Conservation (phyloP, 1,139 yeast species). For the Blastobotrys buckinghamii region DNA sequence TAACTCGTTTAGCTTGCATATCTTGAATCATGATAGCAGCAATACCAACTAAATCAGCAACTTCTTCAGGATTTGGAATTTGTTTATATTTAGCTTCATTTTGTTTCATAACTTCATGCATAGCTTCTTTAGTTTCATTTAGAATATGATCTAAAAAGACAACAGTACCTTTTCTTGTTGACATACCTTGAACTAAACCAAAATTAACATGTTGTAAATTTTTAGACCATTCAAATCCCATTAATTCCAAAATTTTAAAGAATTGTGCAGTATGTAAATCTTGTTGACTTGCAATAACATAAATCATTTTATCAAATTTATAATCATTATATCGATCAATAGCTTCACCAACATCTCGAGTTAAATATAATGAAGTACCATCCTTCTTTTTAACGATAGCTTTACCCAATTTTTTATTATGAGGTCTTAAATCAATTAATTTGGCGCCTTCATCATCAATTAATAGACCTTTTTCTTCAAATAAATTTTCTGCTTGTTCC, state of each 20-base stretch:
- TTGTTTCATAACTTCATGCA: conserved; percentile 97
- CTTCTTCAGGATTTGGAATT: conserved; percentile 89
- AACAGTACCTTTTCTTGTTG: conserved; percentile 97
- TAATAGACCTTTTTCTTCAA: conserved; percentile 64
- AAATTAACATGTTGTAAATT: conserved; percentile 79
- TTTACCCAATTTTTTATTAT: conserved; percentile 91
- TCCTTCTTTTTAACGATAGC: conserved; percentile 91
- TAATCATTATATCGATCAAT: conserved; percentile 78
- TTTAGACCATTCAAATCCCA: conserved; percentile 88
- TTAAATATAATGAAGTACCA: conserved; percentile 90
- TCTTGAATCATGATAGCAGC: conserved; percentile 99
- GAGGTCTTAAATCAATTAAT: conserved; percentile 77
- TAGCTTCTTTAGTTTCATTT: conserved; percentile 89
- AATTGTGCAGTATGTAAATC: conserved; percentile 93
- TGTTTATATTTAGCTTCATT: conserved; percentile 89
- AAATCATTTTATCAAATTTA: conserved; percentile 91
- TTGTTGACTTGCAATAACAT: conserved; percentile 94
- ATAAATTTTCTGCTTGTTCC: conserved; percentile 56
- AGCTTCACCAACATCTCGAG: conserved; percentile 98
- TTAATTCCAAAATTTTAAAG: conserved; percentile 87
- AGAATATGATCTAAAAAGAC: conserved; percentile 92
- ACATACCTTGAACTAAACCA: conserved; percentile 99
- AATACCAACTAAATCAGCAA: conserved; percentile 94
- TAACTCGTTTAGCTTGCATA: conserved; percentile 95
- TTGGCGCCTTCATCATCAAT: conserved; percentile 90